Conservation (phyloP, 75 land plant genomes). For the Pinus tabuliformis region DNA sequence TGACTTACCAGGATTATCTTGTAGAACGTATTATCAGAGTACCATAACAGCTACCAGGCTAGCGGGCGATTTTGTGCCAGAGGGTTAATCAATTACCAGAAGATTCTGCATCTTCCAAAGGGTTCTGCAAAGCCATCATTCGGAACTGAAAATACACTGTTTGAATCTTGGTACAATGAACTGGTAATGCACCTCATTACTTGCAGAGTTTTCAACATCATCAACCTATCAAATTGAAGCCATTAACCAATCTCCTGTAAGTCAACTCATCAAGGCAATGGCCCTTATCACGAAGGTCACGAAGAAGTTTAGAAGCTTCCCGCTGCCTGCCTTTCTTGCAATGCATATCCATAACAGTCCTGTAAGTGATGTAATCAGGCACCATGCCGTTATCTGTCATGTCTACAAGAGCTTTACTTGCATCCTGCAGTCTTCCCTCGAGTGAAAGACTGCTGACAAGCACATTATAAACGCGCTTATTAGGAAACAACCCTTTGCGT, state of each 20-base stretch:
- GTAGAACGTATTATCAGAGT: too few relatives aligned
- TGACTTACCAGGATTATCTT: too few relatives aligned
- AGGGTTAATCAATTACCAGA: too few relatives aligned
- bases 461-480: slow-evolving; percentile 29
- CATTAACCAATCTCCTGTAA: slow-evolving; percentile 35
- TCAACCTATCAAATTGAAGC: slow-evolving; percentile 26
- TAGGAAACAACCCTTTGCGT: slow-evolving; percentile 43
- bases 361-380: slow-evolving; percentile 65
- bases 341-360: slow-evolving; percentile 52
- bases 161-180: too few relatives aligned
- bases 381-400: slow-evolving; percentile 38
- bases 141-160: too few relatives aligned
- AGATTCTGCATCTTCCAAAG: too few relatives aligned
- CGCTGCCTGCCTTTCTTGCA: slow-evolving; percentile 42
- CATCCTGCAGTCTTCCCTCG: slow-evolving; percentile 45
- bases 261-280: slow-evolving; percentile 21
- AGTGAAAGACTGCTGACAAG: slow-evolving; percentile 50
- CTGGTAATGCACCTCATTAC: too few relatives aligned
- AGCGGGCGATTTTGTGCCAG: too few relatives aligned
- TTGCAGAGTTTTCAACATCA: too few relatives aligned
- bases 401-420: slow-evolving; percentile 32
- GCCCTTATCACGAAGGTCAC: slow-evolving; percentile 36
- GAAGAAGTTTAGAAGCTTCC: slow-evolving; percentile 45
- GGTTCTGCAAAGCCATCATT: too few relatives aligned
- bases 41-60: too few relatives aligned